Evolutionary conservation across 805 yeast genomes (phyloP).

Genomic region (Sugiyamaella marilandica): DNA sequence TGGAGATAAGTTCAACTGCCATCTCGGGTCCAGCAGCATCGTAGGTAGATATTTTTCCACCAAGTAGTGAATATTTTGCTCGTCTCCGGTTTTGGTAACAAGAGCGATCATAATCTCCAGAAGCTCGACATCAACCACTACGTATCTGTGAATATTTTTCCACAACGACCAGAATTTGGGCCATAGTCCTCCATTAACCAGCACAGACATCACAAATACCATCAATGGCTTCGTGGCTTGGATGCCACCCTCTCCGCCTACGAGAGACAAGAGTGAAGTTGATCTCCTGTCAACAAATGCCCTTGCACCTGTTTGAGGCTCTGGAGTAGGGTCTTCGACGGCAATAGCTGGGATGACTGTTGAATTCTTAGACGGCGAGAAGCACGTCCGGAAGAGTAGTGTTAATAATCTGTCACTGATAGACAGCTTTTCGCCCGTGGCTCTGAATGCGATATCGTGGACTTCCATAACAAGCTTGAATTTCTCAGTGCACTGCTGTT

Average conservation of each 20-base stretch:
- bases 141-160: conserved; percentile 18
- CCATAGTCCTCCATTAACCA: conserved; percentile 27
- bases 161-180: conserved; percentile 31
- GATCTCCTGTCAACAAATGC: conserved; percentile 22
- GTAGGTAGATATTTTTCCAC: conserved; percentile 25
- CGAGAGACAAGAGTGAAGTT: conserved; percentile 11
- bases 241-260: conserved; percentile 9
- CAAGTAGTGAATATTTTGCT: conserved; percentile 21
- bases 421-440: conserved; percentile 22
- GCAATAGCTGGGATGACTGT: conserved; percentile 21
- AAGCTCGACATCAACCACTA: conserved; percentile 19
- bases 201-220: conserved; percentile 26
- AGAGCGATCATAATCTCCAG: conserved; percentile 25
- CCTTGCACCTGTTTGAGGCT: conserved; percentile 9
- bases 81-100: conserved; percentile 29
- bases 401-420: conserved; percentile 22
- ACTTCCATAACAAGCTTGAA: conserved; percentile 20
- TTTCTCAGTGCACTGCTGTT: conserved; percentile 24
- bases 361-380: conserved; percentile 17
- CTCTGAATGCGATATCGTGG: conserved; percentile 23
- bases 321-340: conserved; percentile 20
- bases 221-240: conserved; percentile 13
- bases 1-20: not conserved
- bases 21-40: conserved; percentile 7
- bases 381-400: conserved; percentile 27